Conservation (phyloP, 2,329 filamentous ascomycete genomes). For the Penicillium vulpinum region DNA sequence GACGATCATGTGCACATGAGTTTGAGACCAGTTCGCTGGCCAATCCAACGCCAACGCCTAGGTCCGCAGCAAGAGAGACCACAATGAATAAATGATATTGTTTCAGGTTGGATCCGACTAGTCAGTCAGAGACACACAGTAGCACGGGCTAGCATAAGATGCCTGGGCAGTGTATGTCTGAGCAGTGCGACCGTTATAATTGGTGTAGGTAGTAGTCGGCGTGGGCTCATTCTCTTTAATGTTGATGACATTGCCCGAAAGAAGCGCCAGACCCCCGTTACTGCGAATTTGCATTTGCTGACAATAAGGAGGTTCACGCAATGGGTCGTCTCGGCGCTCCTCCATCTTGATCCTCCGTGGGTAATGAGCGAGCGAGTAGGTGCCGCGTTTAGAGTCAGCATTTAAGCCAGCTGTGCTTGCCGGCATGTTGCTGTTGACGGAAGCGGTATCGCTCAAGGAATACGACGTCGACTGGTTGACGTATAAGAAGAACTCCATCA, state of each 20-base stretch:
- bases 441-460: slow-evolving; percentile 22
- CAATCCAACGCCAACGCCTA: slow-evolving; percentile 28
- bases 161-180: slow-evolving; percentile 40
- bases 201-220: slow-evolving; percentile 35
- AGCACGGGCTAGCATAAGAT: slow-evolving; percentile 38
- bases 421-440: slow-evolving; percentile 16
- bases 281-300: slow-evolving; percentile 63
- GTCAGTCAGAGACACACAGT: slow-evolving; percentile 38
- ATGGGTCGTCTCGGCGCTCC: slow-evolving; percentile 57
- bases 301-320: slow-evolving; percentile 57
- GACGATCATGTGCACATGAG: slow-evolving; percentile 29
- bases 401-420: slow-evolving; percentile 22
- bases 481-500: slow-evolving; percentile 68
- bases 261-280: slow-evolving; percentile 45
- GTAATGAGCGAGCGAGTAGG: slow-evolving; percentile 34
- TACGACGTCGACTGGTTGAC: slow-evolving; percentile 52
- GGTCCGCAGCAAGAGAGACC: slow-evolving; percentile 15
- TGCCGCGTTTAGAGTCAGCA: slow-evolving; percentile 11
- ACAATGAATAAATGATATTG: slow-evolving; percentile 20
- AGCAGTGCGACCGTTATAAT: slow-evolving; percentile 23
- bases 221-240: slow-evolving; percentile 40
- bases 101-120: slow-evolving; percentile 25
- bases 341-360: slow-evolving; percentile 66
- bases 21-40: slow-evolving; percentile 17
- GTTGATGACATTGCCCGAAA: slow-evolving; percentile 30